These are phyloP conservation scores for Paratinospora sagittata DNA, from an alignment of 164 flowering plant species.

Conservation along the genomic window DNA sequence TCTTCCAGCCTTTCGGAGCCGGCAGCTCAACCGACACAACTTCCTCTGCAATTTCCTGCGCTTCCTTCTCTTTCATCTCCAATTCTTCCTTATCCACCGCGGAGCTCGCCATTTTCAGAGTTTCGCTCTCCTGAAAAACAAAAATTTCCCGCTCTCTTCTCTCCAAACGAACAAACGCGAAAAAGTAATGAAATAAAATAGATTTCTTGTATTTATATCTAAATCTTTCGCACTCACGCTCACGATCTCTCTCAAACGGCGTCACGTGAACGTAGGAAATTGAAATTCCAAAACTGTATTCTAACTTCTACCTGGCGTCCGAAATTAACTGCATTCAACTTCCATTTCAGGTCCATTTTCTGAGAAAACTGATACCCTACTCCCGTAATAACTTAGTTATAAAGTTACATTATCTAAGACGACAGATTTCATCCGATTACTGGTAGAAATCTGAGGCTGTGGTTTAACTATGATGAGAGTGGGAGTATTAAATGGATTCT, in stretches of 20 bases:
- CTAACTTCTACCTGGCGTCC: neutral
- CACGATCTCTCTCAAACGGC: constrained; percentile 5
- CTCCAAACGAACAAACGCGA: neutral
- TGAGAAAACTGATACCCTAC: neutral
- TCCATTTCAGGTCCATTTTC: neutral
- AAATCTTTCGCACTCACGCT: neutral
- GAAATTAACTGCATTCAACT: neutral
- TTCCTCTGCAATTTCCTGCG: constrained; percentile 12
- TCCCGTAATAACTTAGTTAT: neutral
- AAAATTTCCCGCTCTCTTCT: constrained; percentile 22
- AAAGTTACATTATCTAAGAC: no score
- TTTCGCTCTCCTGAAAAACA: constrained; percentile 7
- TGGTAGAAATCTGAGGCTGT: no score
- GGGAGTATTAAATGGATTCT: no score
- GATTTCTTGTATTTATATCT: neutral
- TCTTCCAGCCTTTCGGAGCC: constrained; percentile 40
- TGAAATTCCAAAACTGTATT: constrained; percentile 7
- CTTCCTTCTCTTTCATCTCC: constrained; percentile 5
- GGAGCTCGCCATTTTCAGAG: constrained; percentile 17
- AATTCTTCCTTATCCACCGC: constrained; percentile 12
- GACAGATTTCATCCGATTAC: no score
- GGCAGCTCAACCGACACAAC: constrained; percentile 32
- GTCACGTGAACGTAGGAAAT: constrained; percentile 2
- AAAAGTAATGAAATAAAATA: neutral
- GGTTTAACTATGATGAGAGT: no score